Percentiles rank a stretch among this genome's conserved stretches.
Evolutionary conservation across 1,284 basidiomycete species (phyloP).

Genomic region (Taiwanofungus camphoratus): DNA sequence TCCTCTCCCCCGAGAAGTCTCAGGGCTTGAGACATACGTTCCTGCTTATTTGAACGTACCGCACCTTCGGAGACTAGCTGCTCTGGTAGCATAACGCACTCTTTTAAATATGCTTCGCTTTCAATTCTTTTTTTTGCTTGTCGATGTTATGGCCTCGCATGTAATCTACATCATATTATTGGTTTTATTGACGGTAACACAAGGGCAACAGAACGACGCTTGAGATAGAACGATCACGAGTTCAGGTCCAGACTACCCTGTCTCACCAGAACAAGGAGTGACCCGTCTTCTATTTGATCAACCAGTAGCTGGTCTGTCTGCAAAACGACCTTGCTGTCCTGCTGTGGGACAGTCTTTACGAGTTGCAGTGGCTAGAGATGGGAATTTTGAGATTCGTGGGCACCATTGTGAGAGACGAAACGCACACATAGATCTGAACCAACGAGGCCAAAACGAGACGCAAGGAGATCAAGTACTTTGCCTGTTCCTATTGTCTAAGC

Average conservation of each 20-base stretch:
- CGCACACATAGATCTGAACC: constrained; percentile 11
- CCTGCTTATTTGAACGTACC: constrained; percentile 83
- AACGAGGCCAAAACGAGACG: constrained; percentile 23
- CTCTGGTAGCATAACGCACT: constrained; percentile 61
- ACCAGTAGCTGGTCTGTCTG: constrained; percentile 16
- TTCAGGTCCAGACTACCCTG: no score
- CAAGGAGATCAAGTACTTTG: constrained; percentile 33
- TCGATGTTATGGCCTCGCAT: no score
- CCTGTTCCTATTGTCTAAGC: constrained; percentile 32
- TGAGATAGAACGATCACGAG: no score
- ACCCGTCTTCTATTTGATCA: constrained; percentile 22
- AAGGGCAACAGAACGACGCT: no score
- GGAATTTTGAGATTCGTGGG: background rate
- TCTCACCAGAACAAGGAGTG: no score
- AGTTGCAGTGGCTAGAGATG: constrained; percentile 20
- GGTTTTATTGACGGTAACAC: no score
- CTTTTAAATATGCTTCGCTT: constrained; percentile 5
- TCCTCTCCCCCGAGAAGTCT: constrained; percentile 82
- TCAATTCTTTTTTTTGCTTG: constrained; percentile 18
- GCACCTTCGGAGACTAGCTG: constrained; percentile 75
- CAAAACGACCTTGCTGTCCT: constrained; percentile 8
- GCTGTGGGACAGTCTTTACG: constrained; percentile 8
- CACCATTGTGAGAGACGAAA: background rate
- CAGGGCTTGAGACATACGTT: constrained; percentile 83
- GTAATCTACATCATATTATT: constrained; percentile 12